These are phyloP conservation scores for Nannochloropsis granulata DNA, from an alignment of 108 stramenopile genomes.

Conservation along the genomic window DNA sequence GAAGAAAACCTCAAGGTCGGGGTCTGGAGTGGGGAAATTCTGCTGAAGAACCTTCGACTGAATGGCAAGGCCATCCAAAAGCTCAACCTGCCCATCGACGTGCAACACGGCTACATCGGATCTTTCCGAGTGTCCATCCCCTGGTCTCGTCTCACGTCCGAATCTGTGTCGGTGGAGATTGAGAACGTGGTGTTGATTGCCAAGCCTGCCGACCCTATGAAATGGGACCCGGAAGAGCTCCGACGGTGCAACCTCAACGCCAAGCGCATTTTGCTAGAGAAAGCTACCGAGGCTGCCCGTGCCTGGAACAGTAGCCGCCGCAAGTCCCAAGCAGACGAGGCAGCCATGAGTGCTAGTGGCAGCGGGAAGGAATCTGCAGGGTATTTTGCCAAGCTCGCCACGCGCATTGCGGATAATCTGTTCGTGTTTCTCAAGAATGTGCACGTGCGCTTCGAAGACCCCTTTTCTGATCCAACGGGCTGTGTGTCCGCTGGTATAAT, in stretches of 20 bases:
- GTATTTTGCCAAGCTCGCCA: constrained; percentile 18
- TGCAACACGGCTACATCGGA: constrained; percentile 7
- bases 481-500: neutral
- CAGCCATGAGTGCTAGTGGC: neutral
- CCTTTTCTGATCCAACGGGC: neutral
- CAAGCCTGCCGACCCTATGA: constrained; percentile 9
- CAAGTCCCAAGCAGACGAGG: neutral
- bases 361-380: constrained; percentile 7
- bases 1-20: constrained; percentile 36
- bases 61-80: constrained; percentile 26
- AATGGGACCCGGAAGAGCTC: constrained; percentile 26
- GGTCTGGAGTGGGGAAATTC: constrained; percentile 38
- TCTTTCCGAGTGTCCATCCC: constrained; percentile 20
- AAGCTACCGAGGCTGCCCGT: neutral
- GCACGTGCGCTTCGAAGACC: constrained; percentile 11
- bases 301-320: neutral
- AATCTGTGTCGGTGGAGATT: constrained; percentile 23
- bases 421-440: constrained; percentile 20
- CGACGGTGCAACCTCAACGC: constrained; percentile 1
- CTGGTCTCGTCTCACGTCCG: constrained; percentile 14
- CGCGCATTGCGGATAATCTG: constrained; percentile 29
- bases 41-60: constrained; percentile 20
- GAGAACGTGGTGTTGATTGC: constrained; percentile 22
- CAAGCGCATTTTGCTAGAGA: constrained; percentile 8
- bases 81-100: constrained; percentile 27